A percentile compares a stretch with the other conserved stretches of the same genome.
Evolutionary conservation across 306 rosid genomes (phyloP).

Genomic region (Dryas octopetala): DNA sequence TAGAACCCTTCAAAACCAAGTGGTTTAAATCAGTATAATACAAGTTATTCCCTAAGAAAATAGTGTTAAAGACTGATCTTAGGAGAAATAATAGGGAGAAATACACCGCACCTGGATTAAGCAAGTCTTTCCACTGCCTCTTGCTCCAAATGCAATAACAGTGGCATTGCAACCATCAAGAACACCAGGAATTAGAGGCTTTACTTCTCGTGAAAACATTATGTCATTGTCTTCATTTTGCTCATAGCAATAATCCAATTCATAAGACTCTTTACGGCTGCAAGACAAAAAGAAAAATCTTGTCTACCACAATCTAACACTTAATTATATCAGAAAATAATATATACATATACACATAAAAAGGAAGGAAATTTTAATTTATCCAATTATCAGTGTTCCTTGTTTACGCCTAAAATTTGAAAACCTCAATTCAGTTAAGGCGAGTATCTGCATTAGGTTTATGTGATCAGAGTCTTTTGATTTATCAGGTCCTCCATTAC

Average conservation of each 20-base stretch:
- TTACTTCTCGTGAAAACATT: constrained; percentile 65
- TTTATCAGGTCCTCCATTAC: too few relatives aligned
- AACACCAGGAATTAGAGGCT: constrained; percentile 56
- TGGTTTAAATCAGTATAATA: background rate
- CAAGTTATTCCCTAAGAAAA: background rate
- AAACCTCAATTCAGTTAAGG: background rate
- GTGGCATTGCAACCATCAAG: constrained; percentile 74
- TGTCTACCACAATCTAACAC: background rate
- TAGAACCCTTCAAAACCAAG: constrained; percentile 62
- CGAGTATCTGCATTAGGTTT: too few relatives aligned
- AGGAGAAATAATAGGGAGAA: background rate
- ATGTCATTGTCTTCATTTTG: constrained; percentile 54
- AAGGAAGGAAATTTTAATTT: background rate
- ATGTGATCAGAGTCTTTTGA: too few relatives aligned
- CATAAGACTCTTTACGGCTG: constrained; percentile 60
- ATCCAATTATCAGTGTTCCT: background rate
- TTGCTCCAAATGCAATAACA: constrained; percentile 78
- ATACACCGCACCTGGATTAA: constrained; percentile 61
- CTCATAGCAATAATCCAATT: constrained; percentile 64
- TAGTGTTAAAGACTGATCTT: background rate
- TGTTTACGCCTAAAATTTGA: too few relatives aligned
- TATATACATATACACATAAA: too few relatives aligned
- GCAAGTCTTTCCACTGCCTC: constrained; percentile 77
- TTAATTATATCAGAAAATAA: background rate
- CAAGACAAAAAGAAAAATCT: constrained; percentile 14